Evolutionary conservation across 1,284 basidiomycete genomes (phyloP), one percentile per base, ranked within the genome.

Genomic region (Ceratobasidium theobromae): DNA sequence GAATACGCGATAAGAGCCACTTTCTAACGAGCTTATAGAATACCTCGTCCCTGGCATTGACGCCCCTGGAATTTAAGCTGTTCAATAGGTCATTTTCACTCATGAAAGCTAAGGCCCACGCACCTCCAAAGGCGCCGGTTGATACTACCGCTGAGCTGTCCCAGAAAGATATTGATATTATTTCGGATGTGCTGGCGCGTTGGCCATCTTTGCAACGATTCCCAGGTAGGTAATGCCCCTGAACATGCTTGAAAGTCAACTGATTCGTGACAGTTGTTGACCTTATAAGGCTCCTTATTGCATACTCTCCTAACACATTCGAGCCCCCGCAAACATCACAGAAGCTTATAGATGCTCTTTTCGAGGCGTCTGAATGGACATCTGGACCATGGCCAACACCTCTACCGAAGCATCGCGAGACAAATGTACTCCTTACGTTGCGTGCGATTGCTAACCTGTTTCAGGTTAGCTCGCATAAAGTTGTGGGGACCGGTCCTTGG

Each of bases 141-240:
- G 55, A 69, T 18, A 64, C 69, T 6, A 68, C 69, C 5, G 73
- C 76, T 67, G 68, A 75, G 9, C 75, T 84, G 21, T 77, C 77
- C 1, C 74, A 75, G 28, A 73, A 77, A 14, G 88, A 93, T 71
- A 74, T 91, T 1, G 82, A 87, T 27, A 79, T 81, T 4, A 80
- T 95, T 38, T 78, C 87, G 28, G 79, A 82, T 38, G 80, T 94
- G 3, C 77, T 96, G 6, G 80, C 84, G 23, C 81, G 86, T 27
- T 99, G 96, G 95, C 92, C 92, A 0, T 75, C 82, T 9, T 82
- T 84, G 0, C 84, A 88, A 69, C 84, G 90, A 4, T 96, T 97
- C 77, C 96, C 96, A 65, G 80, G 92, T 91, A 75, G 65, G 80
- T 77, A 2, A 40, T 27, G 12, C 18, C 27, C 16, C 27, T 51